These are phyloP conservation scores for Sutorius eximius DNA, from an alignment of 1,284 basidiomycete species.

Conservation along the genomic window DNA sequence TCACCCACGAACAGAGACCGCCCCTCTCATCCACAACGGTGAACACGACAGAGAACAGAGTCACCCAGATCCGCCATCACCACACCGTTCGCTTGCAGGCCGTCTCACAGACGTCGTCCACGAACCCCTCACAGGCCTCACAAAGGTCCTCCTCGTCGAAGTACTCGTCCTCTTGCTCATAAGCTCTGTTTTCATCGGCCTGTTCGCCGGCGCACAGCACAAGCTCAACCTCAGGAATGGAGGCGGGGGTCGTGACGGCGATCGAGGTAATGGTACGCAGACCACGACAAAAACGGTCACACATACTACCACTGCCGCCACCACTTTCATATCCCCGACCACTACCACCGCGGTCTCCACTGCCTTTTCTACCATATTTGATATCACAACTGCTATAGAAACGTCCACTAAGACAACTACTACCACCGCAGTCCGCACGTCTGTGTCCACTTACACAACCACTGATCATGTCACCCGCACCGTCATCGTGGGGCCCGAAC, in stretches of 20 bases:
- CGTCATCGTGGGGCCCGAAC: constrained; percentile 35
- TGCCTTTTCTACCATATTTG: constrained; percentile 34
- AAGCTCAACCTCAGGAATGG: constrained; percentile 59
- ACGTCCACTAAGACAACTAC: constrained; percentile 38
- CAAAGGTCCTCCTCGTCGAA: constrained; percentile 77
- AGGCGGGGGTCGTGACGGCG: constrained; percentile 29
- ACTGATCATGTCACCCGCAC: constrained; percentile 35
- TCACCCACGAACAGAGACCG: constrained; percentile 44
- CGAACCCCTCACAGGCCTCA: constrained; percentile 81
- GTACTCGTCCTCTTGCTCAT: constrained; percentile 79
- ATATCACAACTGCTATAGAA: constrained; percentile 33
- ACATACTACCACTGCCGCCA: constrained; percentile 31
- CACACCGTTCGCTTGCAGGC: constrained; percentile 44
- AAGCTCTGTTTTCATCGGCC: constrained; percentile 84
- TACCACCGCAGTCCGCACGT: constrained; percentile 38
- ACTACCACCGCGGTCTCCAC: constrained; percentile 38
- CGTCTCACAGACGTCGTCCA: constrained; percentile 58
- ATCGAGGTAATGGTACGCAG: constrained; percentile 39
- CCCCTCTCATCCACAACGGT: constrained; percentile 51
- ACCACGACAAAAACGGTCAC: constrained; percentile 37
- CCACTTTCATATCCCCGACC: constrained; percentile 35
- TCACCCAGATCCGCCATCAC: constrained; percentile 19
- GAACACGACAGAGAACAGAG: constrained; percentile 40
- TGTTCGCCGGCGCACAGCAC: constrained; percentile 87
- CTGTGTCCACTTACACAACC: constrained; percentile 38